A percentile compares a stretch with the other conserved stretches of the same genome.
Conservation (phyloP, 495 filamentous ascomycete genomes). For the Acidomyces sp. region DNA sequence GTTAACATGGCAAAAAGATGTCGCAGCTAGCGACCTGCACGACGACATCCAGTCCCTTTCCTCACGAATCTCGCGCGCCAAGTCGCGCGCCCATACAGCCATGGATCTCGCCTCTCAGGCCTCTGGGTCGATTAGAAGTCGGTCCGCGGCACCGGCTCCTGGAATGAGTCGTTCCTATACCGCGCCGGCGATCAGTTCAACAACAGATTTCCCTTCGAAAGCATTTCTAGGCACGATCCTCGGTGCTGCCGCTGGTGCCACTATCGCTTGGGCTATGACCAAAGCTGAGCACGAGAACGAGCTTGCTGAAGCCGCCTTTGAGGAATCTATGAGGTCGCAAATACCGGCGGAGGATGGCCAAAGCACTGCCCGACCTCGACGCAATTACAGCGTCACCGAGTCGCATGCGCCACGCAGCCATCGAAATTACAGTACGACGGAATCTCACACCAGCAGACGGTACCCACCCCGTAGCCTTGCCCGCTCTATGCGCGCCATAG, state of each 20-base stretch:
- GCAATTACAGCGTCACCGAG: conserved; percentile 21
- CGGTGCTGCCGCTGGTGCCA: conserved; percentile 63
- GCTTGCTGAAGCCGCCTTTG: conserved; percentile 18
- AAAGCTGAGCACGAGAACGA: conserved; percentile 39
- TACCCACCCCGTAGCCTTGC: conserved; percentile 14
- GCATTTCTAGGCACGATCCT: conserved; percentile 63
- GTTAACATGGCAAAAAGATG: conserved; percentile 25
- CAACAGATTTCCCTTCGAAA: conserved; percentile 34
- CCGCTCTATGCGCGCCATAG: conserved; percentile 1
- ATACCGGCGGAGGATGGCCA: too few relatives aligned
- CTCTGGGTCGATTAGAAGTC: conserved; percentile 1
- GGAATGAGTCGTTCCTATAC: conserved; percentile 5
- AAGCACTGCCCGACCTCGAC: conserved; percentile 19
- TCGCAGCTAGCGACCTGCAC: conserved; percentile 9
- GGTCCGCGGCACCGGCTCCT: conserved; percentile 2
- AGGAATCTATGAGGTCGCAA: conserved; percentile 5
- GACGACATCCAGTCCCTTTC: not conserved
- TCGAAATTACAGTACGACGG: conserved; percentile 13
- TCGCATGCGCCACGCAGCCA: conserved; percentile 6
- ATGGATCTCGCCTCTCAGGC: conserved; percentile 5
- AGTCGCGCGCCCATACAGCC: conserved; percentile 10
- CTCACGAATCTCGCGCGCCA: conserved; percentile 6
- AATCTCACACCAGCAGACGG: conserved; percentile 10
- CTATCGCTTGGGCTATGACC: conserved; percentile 58
- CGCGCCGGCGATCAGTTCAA: conserved; percentile 26